Percentiles rank a stretch among this genome's conserved stretches.
Evolutionary conservation across 306 rosid genomes (phyloP).

Genomic region (Begonia fuchsioides): DNA sequence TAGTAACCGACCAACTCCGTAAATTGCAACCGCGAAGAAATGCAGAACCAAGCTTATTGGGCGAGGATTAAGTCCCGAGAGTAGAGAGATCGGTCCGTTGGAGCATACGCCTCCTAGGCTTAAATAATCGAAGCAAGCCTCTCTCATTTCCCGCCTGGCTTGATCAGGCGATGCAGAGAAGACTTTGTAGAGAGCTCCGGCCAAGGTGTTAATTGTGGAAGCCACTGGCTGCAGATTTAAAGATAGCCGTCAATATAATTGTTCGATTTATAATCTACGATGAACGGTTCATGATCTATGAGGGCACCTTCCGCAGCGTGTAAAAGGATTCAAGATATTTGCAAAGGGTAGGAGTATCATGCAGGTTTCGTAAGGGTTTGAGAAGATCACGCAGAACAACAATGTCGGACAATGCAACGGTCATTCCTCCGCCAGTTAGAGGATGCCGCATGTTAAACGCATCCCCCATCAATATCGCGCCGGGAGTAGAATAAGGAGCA

Average conservation of each 20-base stretch:
- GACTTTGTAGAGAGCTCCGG: slow-evolving; percentile 93
- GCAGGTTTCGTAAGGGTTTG: slow-evolving; percentile 51
- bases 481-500: slow-evolving; percentile 78
- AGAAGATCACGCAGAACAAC: slow-evolving; percentile 85
- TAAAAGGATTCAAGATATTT: slow-evolving; percentile 82
- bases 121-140: slow-evolving; percentile 91
- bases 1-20: slow-evolving; percentile 71
- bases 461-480: slow-evolving; percentile 91
- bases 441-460: slow-evolving; percentile 99
- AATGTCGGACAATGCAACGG: slow-evolving; percentile 81
- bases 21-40: slow-evolving; percentile 85
- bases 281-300: background rate
- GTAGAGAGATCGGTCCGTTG: slow-evolving; percentile 67
- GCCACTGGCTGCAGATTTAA: slow-evolving; percentile 72
- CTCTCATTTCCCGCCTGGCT: slow-evolving; percentile 91
- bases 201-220: slow-evolving; percentile 89
- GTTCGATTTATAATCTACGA: background rate
- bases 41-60: slow-evolving; percentile 85
- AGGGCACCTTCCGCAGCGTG: slow-evolving; percentile 64
- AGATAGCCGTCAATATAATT: background rate
- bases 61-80: slow-evolving; percentile 86
- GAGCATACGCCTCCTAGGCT: slow-evolving; percentile 86
- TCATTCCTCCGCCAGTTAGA: slow-evolving; percentile 93
- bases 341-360: slow-evolving; percentile 65
- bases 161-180: slow-evolving; percentile 81